These are phyloP conservation scores for Carallia pectinifolia DNA, from an alignment of 345 rosid species.

Conservation along the genomic window DNA sequence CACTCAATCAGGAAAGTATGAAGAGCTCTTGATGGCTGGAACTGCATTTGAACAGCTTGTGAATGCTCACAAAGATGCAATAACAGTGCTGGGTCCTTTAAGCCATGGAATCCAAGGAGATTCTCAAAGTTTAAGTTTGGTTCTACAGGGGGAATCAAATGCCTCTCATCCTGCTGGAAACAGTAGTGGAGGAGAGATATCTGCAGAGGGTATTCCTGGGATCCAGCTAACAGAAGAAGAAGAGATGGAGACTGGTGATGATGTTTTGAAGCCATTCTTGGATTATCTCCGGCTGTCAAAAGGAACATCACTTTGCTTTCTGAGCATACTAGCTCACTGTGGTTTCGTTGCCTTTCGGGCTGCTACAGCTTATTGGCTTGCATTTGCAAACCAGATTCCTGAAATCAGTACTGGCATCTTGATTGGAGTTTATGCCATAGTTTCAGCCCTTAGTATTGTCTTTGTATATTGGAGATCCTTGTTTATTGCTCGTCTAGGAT, in stretches of 20 bases:
- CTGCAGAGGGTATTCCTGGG: background rate
- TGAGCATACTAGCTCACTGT: slow-evolving; percentile 6
- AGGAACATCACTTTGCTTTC: slow-evolving; percentile 14
- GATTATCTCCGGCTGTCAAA: slow-evolving; percentile 28
- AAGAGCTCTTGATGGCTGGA: slow-evolving; percentile 28
- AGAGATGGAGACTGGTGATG: slow-evolving; percentile 35
- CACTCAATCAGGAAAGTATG: slow-evolving; percentile 34
- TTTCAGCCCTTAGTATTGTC: slow-evolving; percentile 19
- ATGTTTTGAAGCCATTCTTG: slow-evolving; percentile 29
- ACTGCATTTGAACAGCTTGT: slow-evolving; percentile 34
- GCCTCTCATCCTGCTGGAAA: background rate
- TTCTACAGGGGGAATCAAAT: background rate
- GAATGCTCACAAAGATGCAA: slow-evolving; percentile 34
- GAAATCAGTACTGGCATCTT: slow-evolving; percentile 11
- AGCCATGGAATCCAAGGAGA: slow-evolving; percentile 5
- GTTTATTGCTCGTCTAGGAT: slow-evolving; percentile 15
- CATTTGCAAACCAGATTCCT: slow-evolving; percentile 26
- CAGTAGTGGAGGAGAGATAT: slow-evolving; percentile 12
- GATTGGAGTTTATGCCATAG: slow-evolving; percentile 18
- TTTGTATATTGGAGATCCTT: slow-evolving; percentile 20
- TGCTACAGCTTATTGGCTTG: slow-evolving; percentile 34
- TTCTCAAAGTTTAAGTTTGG: background rate
- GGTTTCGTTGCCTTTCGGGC: slow-evolving; percentile 32
- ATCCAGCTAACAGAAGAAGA: slow-evolving; percentile 42
- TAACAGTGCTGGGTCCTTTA: slow-evolving; percentile 18